Base-by-base conservation (phyloP, 2,329 filamentous ascomycete genomes). In the Leptographium lundbergii region DNA sequence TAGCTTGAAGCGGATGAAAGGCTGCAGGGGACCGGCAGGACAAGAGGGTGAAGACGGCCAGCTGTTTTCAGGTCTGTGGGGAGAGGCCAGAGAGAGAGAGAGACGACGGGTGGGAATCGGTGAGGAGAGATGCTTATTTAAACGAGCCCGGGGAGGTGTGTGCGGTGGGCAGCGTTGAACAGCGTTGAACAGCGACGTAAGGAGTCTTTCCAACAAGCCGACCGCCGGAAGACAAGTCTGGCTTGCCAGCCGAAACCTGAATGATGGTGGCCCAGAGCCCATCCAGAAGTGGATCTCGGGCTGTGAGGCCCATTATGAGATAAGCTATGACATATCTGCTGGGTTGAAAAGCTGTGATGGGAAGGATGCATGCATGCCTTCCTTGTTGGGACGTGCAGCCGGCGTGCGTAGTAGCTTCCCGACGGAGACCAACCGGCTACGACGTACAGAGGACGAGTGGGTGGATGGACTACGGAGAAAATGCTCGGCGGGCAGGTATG, bases 211-310 rank as follows among this genome's bases (percentile, higher is more conserved):
- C 14, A 42, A 42, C 19, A 42, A 51, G 51, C 56, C 59, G 55
- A 57, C 59, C 51, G 45, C 56, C 51, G 59, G 56, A 57, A 57
- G 32, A 52, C 22, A 57, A 51, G 14, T 32, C 48, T 51, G 25
- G 45, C 39, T 56, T 45, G 53, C 51, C 27, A 22, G 51, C 27
- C 51, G 51, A 36, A 54, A 54, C 51, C n/a, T 54, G 32, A 36
- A 51, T 29, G 14, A 29, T 29, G 39, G 17, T 45, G 39, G 19
- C 39, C 17, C 19, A 36, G 32, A 22, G 29, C 11, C 51, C n/a
- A 54, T 34, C 13, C 29, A 29, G 29, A 51, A 51, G 51, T 54
- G 51, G 51, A 54, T 54, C 51, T 52, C 7, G 24, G 14, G 6
- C 17, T 25, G 19, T n/a, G 11, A 54, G 14, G 48, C 39, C 39